phyloP scores from a whole-genome alignment of 2,329 filamentous ascomycete species.

The Neonectria hederae region DNA sequence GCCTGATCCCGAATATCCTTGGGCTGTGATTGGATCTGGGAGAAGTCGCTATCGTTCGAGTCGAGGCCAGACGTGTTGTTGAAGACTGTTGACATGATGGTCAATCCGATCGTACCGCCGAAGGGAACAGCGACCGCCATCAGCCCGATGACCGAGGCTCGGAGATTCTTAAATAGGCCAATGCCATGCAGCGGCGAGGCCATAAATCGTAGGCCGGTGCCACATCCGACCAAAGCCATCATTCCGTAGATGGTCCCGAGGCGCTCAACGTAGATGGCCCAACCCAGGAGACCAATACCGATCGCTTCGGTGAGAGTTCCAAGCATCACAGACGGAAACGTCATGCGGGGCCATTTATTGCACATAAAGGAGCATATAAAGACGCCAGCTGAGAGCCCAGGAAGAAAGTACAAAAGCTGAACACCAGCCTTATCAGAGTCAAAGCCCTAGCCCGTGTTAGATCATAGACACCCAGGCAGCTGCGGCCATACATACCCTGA shows the following conservation, averaged over 20 bases:
- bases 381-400: constrained; percentile 68
- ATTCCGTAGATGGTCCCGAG: constrained; percentile 68
- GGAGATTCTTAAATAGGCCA: constrained; percentile 66
- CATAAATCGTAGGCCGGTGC: constrained; percentile 73
- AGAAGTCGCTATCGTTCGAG: constrained; percentile 38
- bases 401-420: constrained; percentile 71
- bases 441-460: constrained; percentile 52
- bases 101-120: constrained; percentile 71
- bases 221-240: constrained; percentile 71
- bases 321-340: constrained; percentile 65
- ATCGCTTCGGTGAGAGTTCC: constrained; percentile 66
- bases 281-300: constrained; percentile 67
- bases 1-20: constrained; percentile 23
- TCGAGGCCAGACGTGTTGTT: constrained; percentile 61
- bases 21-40: constrained; percentile 30
- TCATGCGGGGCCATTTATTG: constrained; percentile 70
- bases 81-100: constrained; percentile 75
- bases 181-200: constrained; percentile 70
- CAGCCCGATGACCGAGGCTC: constrained; percentile 68
- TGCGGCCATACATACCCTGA: constrained; percentile 48
- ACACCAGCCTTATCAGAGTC: constrained; percentile 60
- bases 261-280: constrained; percentile 62
- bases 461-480: background rate
- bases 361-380: constrained; percentile 67
- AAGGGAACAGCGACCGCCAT: constrained; percentile 69